Conservation (phyloP, 345 rosid genomes). For the Kandelia obovata region DNA sequence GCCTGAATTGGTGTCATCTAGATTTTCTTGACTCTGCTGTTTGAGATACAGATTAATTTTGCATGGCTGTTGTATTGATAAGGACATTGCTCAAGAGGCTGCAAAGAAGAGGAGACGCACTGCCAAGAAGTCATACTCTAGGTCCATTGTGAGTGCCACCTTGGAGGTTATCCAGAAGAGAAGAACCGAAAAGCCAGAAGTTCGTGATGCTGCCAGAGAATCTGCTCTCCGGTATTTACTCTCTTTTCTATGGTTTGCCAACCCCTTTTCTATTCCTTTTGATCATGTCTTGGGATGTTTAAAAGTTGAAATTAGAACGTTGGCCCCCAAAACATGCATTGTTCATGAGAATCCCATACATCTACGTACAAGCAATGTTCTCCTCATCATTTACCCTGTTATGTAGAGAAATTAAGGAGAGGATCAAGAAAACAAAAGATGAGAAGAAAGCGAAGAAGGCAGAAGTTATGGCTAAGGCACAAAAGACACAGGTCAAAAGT, state of each 20-base stretch:
- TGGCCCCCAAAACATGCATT: not conserved
- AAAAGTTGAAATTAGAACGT: not conserved
- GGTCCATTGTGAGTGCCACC: slow-evolving; percentile 35
- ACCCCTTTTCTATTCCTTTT: not conserved
- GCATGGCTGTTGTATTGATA: not conserved
- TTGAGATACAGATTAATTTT: not conserved
- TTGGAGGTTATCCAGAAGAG: slow-evolving; percentile 40
- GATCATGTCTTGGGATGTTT: not conserved
- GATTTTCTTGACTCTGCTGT: not conserved
- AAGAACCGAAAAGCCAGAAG: slow-evolving; percentile 36
- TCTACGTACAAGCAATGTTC: not conserved
- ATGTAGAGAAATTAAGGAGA: slow-evolving; percentile 33
- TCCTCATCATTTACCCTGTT: not conserved
- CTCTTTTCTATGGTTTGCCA: not conserved
- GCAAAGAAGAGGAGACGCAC: slow-evolving; percentile 34
- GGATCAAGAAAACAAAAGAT: slow-evolving; percentile 36
- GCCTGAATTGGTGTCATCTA: no score
- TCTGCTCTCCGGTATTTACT: slow-evolving; percentile 32
- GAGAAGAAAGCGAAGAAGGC: slow-evolving; percentile 39
- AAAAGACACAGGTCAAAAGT: slow-evolving; percentile 26
- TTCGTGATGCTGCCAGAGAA: slow-evolving; percentile 38
- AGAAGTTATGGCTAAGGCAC: slow-evolving; percentile 27
- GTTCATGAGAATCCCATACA: not conserved
- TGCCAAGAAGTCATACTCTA: slow-evolving; percentile 33
- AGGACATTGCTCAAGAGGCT: slow-evolving; percentile 36